phyloP scores from a whole-genome alignment of 2,329 filamentous ascomycete species.

The Domatiomyces catenatus region DNA sequence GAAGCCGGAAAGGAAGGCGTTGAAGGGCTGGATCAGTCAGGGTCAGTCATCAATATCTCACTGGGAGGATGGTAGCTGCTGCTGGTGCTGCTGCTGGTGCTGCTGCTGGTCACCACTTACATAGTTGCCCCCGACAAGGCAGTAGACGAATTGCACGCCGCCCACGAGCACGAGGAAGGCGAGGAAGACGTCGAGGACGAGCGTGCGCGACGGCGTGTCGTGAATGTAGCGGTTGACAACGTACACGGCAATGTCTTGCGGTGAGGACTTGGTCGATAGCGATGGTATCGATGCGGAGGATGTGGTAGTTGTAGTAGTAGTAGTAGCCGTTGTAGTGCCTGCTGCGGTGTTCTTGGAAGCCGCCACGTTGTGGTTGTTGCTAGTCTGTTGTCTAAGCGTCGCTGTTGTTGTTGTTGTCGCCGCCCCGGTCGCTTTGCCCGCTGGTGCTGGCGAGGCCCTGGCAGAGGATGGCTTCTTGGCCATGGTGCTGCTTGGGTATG shows the following conservation, averaged over 20 bases:
- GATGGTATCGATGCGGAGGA: background rate
- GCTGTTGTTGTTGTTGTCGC: background rate
- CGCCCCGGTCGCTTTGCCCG: background rate
- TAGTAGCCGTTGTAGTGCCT: background rate
- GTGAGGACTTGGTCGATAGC: constrained; percentile 19
- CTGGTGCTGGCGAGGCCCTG: background rate
- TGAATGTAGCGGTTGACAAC: constrained; percentile 66
- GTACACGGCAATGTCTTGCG: constrained; percentile 46
- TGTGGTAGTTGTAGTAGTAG: background rate
- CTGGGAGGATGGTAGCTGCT: no score
- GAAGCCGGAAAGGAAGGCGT: constrained; percentile 94
- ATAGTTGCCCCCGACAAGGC: constrained; percentile 80
- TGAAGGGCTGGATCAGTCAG: constrained; percentile 99
- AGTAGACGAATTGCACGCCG: constrained; percentile 86
- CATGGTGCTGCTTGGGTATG: background rate
- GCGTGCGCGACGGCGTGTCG: constrained; percentile 74
- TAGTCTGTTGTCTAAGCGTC: background rate
- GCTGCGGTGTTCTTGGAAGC: background rate
- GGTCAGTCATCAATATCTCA: no score
- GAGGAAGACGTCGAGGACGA: constrained; percentile 86
- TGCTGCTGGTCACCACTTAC: constrained; percentile 54
- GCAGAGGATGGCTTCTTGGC: background rate
- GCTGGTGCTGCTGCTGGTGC: no score
- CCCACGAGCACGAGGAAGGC: constrained; percentile 72
- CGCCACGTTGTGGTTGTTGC: background rate